Percentiles rank a stretch among this genome's conserved stretches.
Conservation (phyloP, 2,329 filamentous ascomycete species). For the Pseudogymnoascus sp. region DNA sequence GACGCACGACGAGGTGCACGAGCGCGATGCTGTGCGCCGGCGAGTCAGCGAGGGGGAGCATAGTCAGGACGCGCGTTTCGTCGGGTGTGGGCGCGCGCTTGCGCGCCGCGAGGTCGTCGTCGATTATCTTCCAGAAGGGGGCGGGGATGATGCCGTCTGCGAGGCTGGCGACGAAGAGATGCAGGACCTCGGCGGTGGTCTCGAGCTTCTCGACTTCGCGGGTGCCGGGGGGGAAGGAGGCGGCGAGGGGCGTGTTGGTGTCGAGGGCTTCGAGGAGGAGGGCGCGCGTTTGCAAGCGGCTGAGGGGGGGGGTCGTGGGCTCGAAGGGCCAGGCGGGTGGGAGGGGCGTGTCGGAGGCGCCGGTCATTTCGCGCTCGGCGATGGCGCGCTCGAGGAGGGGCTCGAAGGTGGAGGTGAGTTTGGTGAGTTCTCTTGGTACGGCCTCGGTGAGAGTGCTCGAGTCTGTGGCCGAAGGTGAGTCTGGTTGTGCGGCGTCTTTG, state of each 20-base stretch:
- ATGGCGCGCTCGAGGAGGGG: slow-evolving; percentile 46
- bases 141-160: slow-evolving; percentile 70
- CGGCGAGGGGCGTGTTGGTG: slow-evolving; percentile 51
- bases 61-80: slow-evolving; percentile 50
- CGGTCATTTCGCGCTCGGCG: slow-evolving; percentile 55
- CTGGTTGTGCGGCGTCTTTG: not conserved
- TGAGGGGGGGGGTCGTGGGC: slow-evolving; percentile 17
- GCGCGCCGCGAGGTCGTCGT: slow-evolving; percentile 41
- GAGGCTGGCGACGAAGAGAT: slow-evolving; percentile 67
- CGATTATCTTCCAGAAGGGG: slow-evolving; percentile 61
- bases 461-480: not conserved
- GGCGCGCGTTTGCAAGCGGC: slow-evolving; percentile 12
- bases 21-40: slow-evolving; percentile 84
- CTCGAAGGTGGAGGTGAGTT: slow-evolving; percentile 72
- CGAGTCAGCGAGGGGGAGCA: slow-evolving; percentile 64
- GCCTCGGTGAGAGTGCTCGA: not conserved
- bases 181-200: slow-evolving; percentile 59
- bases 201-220: slow-evolving; percentile 64
- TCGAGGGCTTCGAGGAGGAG: slow-evolving; percentile 62
- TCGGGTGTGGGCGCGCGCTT: slow-evolving; percentile 39
- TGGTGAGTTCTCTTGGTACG: slow-evolving; percentile 58
- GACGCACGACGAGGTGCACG: slow-evolving; percentile 74
- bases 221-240: slow-evolving; percentile 54
- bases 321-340: slow-evolving; percentile 52
- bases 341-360: slow-evolving; percentile 40